phyloP scores from a whole-genome alignment of 768 basidiomycete species.

The Tricholoma hemisulphureum region DNA sequence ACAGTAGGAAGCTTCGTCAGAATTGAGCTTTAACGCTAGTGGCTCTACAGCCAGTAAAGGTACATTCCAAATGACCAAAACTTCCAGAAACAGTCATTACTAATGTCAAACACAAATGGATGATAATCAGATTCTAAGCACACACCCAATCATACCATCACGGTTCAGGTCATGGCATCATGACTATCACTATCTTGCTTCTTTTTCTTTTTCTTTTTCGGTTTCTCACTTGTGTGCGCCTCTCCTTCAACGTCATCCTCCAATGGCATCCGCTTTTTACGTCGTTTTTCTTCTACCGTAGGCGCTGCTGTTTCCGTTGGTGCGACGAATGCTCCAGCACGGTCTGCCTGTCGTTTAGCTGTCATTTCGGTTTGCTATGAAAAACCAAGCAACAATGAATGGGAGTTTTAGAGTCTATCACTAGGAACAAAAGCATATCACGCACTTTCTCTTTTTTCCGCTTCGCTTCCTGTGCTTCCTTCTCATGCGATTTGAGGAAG shows the following conservation, averaged over 20 bases:
- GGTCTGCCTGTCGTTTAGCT: constrained; percentile 69
- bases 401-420: not conserved
- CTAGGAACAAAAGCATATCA: not conserved
- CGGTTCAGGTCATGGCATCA: not conserved
- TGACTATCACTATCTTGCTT: not conserved
- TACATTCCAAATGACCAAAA: too few species aligned
- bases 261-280: constrained; percentile 44
- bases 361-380: constrained; percentile 75
- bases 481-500: constrained; percentile 91
- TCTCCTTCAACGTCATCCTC: constrained; percentile 43
- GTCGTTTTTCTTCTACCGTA: constrained; percentile 76
- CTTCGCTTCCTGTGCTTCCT: constrained; percentile 69
- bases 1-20: too few species aligned
- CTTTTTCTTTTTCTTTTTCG: not conserved
- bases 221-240: not conserved
- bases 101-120: not conserved
- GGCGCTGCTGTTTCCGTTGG: constrained; percentile 76
- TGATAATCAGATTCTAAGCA: not conserved
- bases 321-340: constrained; percentile 85
- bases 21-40: too few species aligned
- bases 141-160: not conserved
- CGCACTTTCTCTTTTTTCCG: constrained; percentile 75
- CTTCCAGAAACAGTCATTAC: too few species aligned
- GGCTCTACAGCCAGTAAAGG: too few species aligned
- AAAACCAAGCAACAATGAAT: constrained; percentile 5